Conservation (phyloP, 495 filamentous ascomycete species). For the Aspergillus ostianus region DNA sequence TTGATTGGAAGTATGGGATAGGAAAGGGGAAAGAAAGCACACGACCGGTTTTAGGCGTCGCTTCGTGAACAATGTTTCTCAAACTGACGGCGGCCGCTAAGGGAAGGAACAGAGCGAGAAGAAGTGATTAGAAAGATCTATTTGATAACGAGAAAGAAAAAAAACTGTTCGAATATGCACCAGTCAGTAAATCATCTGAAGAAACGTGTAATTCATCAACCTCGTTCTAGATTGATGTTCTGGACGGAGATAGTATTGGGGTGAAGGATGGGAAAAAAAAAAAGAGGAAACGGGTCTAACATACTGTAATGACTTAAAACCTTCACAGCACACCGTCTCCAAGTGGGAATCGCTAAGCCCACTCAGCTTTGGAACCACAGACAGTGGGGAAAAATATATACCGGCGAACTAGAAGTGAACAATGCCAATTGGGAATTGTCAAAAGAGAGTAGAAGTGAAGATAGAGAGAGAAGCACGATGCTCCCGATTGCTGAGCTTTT, state of each 20-base stretch:
- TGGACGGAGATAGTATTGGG: not conserved
- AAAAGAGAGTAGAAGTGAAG: slow-evolving; percentile 14
- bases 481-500: slow-evolving; percentile 18
- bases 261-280: not conserved
- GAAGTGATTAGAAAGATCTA: not conserved
- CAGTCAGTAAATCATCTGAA: not conserved
- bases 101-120: not conserved
- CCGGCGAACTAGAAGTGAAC: slow-evolving; percentile 6
- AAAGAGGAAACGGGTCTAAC: not conserved
- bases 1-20: slow-evolving; percentile 6
- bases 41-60: not conserved
- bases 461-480: not conserved
- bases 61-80: not conserved
- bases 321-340: not conserved
- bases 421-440: not conserved
- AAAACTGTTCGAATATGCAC: not conserved
- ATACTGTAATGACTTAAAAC: not conserved
- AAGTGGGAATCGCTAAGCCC: slow-evolving; percentile 9
- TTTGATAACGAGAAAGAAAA: not conserved
- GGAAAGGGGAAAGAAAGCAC: slow-evolving; percentile 4
- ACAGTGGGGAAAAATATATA: slow-evolving; percentile 14
- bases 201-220: not conserved
- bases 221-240: not conserved
- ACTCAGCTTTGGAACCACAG: slow-evolving; percentile 18
- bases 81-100: not conserved